Base-by-base conservation (phyloP, 768 basidiomycete genomes). In the Suillus clintonianus region DNA sequence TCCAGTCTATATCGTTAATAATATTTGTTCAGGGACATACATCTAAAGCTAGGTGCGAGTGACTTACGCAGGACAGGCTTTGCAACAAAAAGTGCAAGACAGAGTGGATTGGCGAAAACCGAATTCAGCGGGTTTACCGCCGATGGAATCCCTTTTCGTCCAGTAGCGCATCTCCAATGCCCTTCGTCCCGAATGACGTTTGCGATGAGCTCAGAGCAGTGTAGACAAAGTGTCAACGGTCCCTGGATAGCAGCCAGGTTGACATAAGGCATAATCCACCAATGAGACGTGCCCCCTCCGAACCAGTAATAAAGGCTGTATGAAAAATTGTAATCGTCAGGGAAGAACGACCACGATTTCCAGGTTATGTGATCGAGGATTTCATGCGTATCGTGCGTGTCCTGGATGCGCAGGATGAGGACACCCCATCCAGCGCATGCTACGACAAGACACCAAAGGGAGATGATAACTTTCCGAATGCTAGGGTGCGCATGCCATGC, bases 121-220 rank as follows among this genome's bases (percentile, higher is more conserved):
- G 63, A 15, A 22, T 61, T 67, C 59, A 74, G 63, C 15, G 74
- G 72, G 24, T 76, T 54, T n/a, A 56, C 61, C 15, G 67, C 55
- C 9, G 64, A 30, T 30, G 58, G 66, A 4, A 58, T n/a, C 4
- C 73, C 74, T 27, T 63, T 43, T 47, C 4, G 19, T 27, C 24
- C 59, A n/a, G n/a, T n/a, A n/a, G n/a, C n/a, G n/a, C n/a, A n/a
- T n/a, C n/a, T n/a, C n/a, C n/a, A n/a, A n/a, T 65, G 37, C n/a
- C 27, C 53, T 62, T 75, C 72, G 17, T 76, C 71, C 32, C 71
- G 67, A 45, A 75, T 59, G 27, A 74, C 71, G 43, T 74, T 76
- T 59, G 67, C 65, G 11, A 72, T 64, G 5, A 75, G 67, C 61
- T 74, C 74, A 2, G 68, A 66, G 30, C 71, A 76, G 36, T 74